Base-by-base conservation (phyloP, 2,329 filamentous ascomycete genomes). In the Teratosphaeria nubilosa region DNA sequence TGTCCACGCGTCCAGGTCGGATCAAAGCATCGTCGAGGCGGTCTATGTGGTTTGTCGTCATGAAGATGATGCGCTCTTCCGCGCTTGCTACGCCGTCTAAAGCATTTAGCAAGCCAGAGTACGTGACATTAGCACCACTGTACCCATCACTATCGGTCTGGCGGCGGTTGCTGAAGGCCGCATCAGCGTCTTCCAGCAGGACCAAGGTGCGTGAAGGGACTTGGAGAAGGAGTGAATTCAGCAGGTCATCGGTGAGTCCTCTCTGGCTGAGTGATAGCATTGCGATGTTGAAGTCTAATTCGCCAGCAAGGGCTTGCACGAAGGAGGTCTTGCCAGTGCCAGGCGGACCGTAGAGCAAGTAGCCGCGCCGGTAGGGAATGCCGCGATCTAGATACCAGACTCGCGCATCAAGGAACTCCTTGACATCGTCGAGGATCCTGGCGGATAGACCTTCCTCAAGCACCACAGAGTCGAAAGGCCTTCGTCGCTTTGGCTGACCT, bases 281-380 rank as follows among this genome's bases (percentile, higher is more conserved):
- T 56, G 91, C 91, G 65, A 96, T 94, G 66, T 89, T 89, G 72
- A 92, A 96, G 70, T 96, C 90, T 58, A 96, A 75, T 68, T 94
- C 86, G n/a, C 91, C 92, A 0, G 94, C 94, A 50, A 99, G 77
- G 0, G 94, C 91, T 73, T 96, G 91, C 62, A 99, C 96, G 66
- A 99, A 97, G 0, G 90, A 95, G 60, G 88, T 96, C 77, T 95
- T 97, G 37, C 90, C 95, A 50, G 88, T 95, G 0, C 91, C 91
- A 0, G 91, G 91, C 3, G 91, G 91, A 0, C 91, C 91, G 67
- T 94, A 90, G 0, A 96, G 80, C 7, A 96, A 80, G 69, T 96
- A 96, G 0, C 91, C 92, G 58, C 91, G 80, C 20, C 91, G 84
- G 68, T 96, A 96, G 0, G 92, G 92, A 63, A 96, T 95, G 2